Conservation (phyloP, 805 yeast genomes). For the Alloascoidea hylecoeti region DNA sequence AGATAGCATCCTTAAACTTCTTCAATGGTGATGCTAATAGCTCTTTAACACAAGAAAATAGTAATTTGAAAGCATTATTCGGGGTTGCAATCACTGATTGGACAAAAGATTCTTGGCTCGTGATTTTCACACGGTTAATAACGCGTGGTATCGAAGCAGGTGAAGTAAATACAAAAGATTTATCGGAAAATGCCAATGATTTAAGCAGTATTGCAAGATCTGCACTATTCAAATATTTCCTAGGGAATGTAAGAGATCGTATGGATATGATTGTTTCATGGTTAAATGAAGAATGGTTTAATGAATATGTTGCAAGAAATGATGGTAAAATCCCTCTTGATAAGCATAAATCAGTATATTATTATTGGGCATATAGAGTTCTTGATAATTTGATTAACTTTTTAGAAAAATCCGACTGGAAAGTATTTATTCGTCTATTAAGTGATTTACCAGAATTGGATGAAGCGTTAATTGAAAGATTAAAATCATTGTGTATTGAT, state of each 20-base stretch:
- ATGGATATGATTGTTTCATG: slow-evolving; percentile 75
- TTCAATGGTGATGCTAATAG: slow-evolving; percentile 8
- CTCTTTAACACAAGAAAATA: slow-evolving; percentile 2
- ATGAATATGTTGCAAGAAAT: slow-evolving; percentile 31
- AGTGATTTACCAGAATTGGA: slow-evolving; percentile 79
- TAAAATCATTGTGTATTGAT: slow-evolving; percentile 68
- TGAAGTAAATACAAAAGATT: slow-evolving; percentile 11
- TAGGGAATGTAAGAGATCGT: slow-evolving; percentile 56
- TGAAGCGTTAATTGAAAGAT: slow-evolving; percentile 41
- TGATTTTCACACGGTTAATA: slow-evolving; percentile 60
- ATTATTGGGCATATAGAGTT: slow-evolving; percentile 54
- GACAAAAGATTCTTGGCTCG: slow-evolving; percentile 63
- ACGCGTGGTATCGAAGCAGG: slow-evolving; percentile 53
- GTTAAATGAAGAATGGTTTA: slow-evolving; percentile 92
- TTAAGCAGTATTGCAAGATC: slow-evolving; percentile 50
- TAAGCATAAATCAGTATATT: slow-evolving; percentile 33
- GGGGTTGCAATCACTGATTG: slow-evolving; percentile 31
- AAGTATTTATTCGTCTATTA: slow-evolving; percentile 65
- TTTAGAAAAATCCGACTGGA: slow-evolving; percentile 68
- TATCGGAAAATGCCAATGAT: slow-evolving; percentile 19
- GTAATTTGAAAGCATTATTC: slow-evolving; percentile 10
- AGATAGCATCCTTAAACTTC: slow-evolving; percentile 8
- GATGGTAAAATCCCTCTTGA: slow-evolving; percentile 6
- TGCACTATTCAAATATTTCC: slow-evolving; percentile 57
- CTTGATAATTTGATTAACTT: slow-evolving; percentile 76